Evolutionary conservation across 2,329 filamentous ascomycete species (phyloP).

Genomic region (Akanthomyces muscarius): DNA sequence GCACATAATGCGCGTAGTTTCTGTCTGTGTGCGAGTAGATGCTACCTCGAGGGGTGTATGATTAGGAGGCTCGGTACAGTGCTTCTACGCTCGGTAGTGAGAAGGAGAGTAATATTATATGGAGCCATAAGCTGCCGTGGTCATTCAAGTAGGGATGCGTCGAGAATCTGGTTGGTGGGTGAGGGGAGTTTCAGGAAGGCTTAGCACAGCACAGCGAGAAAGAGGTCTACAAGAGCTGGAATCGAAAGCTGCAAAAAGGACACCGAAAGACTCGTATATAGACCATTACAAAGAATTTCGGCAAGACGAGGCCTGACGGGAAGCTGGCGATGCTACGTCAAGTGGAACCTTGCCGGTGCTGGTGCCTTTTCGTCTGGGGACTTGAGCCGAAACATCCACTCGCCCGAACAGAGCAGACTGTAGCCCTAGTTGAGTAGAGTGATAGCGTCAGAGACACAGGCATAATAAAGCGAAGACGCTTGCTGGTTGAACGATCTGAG

Average conservation of each 20-base stretch:
- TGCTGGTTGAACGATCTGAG: not conserved
- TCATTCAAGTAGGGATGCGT: not conserved
- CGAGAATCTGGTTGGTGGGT: not conserved
- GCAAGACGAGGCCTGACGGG: not conserved
- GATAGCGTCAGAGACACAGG: not conserved
- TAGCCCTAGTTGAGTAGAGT: not conserved
- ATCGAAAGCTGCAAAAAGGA: not conserved
- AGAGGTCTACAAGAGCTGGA: no score
- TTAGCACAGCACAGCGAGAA: not conserved
- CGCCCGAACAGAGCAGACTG: slow-evolving; percentile 13
- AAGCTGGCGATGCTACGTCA: slow-evolving; percentile 9
- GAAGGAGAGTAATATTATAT: slow-evolving; percentile 14
- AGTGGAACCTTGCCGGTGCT: slow-evolving; percentile 8
- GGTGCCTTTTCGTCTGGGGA: not conserved
- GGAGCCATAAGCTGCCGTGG: slow-evolving; percentile 10
- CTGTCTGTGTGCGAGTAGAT: not conserved
- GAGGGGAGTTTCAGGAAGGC: not conserved
- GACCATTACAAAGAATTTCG: not conserved
- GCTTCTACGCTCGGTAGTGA: not conserved
- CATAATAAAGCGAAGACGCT: not conserved
- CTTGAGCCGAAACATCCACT: slow-evolving; percentile 18
- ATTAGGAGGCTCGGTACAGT: not conserved
- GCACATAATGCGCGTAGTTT: not conserved
- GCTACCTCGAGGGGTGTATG: slow-evolving; percentile 11
- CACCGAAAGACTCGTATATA: no score